These are phyloP conservation scores for Solanum medicagineum DNA, from an alignment of 257 asterid genomes.

Conservation along the genomic window DNA sequence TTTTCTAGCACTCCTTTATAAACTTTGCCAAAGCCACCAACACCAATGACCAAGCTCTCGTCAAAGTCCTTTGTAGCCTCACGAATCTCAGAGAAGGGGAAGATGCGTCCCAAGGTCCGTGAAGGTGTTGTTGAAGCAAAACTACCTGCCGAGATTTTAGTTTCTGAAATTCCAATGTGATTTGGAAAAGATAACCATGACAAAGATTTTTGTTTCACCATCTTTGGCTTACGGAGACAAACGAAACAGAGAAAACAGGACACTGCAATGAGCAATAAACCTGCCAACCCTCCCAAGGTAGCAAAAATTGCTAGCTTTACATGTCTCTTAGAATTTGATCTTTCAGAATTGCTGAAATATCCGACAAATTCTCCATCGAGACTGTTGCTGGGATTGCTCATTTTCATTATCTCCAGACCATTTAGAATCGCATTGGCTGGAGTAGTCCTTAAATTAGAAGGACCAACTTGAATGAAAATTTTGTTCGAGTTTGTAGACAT, in stretches of 20 bases:
- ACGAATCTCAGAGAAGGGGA: constrained; percentile 15
- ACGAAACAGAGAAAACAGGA: not conserved
- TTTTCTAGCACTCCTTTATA: constrained; percentile 16
- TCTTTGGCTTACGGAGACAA: not conserved
- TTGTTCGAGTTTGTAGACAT: not conserved
- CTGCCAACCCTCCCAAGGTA: constrained; percentile 1
- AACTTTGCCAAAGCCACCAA: constrained; percentile 23
- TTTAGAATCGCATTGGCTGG: constrained; percentile 16
- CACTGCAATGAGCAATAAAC: not conserved
- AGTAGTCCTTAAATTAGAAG: constrained; percentile 1
- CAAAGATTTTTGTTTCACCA: constrained; percentile 3
- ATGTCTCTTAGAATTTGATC: not conserved
- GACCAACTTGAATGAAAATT: constrained; percentile 16
- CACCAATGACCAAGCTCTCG: constrained; percentile 18
- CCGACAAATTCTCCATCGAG: not conserved
- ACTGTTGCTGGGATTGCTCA: constrained; percentile 15
- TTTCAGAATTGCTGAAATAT: not conserved
- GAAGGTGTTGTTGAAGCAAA: constrained; percentile 16
- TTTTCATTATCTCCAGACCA: constrained; percentile 23
- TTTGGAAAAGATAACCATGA: constrained; percentile 12
- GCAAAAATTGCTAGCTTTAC: not conserved
- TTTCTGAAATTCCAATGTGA: constrained; percentile 9
- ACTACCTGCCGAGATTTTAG: constrained; percentile 11
- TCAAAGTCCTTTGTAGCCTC: constrained; percentile 18
- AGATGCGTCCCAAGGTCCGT: constrained; percentile 1